phyloP scores from a whole-genome alignment of 2,329 filamentous ascomycete genomes.

The Claviceps africana region DNA sequence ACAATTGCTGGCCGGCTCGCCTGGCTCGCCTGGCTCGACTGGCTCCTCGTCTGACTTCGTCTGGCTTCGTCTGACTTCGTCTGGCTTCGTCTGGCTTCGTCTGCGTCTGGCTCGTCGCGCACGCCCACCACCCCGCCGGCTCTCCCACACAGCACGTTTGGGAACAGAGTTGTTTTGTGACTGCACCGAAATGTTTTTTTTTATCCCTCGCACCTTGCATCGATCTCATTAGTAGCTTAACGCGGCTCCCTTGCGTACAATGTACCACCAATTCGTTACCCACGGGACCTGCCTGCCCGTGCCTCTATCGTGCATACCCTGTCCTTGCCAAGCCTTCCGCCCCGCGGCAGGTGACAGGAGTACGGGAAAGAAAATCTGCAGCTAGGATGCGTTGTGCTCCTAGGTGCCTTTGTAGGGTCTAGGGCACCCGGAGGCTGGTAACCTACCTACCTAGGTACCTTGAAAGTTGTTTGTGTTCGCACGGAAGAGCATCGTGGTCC shows the following conservation, averaged over 20 bases:
- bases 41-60: too few relatives aligned
- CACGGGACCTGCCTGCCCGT: neutral
- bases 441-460: too few relatives aligned
- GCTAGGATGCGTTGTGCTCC: too few relatives aligned
- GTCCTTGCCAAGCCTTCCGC: neutral
- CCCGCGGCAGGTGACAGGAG: neutral
- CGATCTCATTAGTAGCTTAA: neutral
- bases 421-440: too few relatives aligned
- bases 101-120: neutral
- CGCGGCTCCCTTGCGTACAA: too few relatives aligned
- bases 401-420: too few relatives aligned
- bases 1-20: too few relatives aligned
- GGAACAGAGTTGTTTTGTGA: neutral
- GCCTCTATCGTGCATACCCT: neutral
- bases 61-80: too few relatives aligned
- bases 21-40: too few relatives aligned
- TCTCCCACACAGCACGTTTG: too few relatives aligned
- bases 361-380: neutral
- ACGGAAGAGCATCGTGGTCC: neutral
- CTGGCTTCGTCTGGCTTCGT: neutral
- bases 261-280: neutral
- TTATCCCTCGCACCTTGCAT: neutral
- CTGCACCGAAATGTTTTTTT: neutral
- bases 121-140: too few relatives aligned
- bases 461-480: neutral